Base-by-base conservation (phyloP, 495 filamentous ascomycete species). In the Trypethelium eluteriae region DNA sequence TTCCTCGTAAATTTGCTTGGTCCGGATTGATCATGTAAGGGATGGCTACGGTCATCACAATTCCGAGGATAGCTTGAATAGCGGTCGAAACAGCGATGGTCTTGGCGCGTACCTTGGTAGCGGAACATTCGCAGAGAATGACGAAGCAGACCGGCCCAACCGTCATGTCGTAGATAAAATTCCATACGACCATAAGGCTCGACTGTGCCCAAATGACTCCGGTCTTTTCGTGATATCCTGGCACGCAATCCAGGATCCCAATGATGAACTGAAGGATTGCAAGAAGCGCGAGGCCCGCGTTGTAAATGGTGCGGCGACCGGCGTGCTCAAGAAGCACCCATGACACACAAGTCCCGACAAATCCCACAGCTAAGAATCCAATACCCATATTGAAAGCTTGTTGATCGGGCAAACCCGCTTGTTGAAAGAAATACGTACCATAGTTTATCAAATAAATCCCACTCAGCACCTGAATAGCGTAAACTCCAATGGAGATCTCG, bases 401-500 rank as follows among this genome's bases (percentile, higher is more conserved):
- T 53, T 77, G 74, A 46, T 66, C 35, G 7, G 69, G 69, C 6
- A 79, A 68, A 25, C 90, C 90, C 2, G 90, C 90, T 70, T 89
- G 86, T 67, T 86, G 78, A 62, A 91, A 77, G 78, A 93, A 94
- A 72, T 92, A 88, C 39, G 88, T 92, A 11, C 86, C 89, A 74
- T 91, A 94, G 70, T 89, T 89, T 64, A 84, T 88, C 74, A 95
- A 92, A 1, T 87, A 85, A 74, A 89, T 90, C 57, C 90, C 90
- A 67, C 84, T 86, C 0, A 93, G 76, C 62, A 89, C 91, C 74
- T 95, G 91, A 65, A 93, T 92, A 2, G 87, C 89, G 89, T 90
- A 95, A 64, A 87, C 69, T 71, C 76, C 76, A 70, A 74, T 77
- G 2, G 76, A 72, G 49, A 79, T 76, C 63, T 78, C 76, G 0